A percentile compares a stretch with the other conserved stretches of the same genome.
Evolutionary conservation across 495 filamentous ascomycete species (phyloP).

Genomic region (Aspergillus asperescens): DNA sequence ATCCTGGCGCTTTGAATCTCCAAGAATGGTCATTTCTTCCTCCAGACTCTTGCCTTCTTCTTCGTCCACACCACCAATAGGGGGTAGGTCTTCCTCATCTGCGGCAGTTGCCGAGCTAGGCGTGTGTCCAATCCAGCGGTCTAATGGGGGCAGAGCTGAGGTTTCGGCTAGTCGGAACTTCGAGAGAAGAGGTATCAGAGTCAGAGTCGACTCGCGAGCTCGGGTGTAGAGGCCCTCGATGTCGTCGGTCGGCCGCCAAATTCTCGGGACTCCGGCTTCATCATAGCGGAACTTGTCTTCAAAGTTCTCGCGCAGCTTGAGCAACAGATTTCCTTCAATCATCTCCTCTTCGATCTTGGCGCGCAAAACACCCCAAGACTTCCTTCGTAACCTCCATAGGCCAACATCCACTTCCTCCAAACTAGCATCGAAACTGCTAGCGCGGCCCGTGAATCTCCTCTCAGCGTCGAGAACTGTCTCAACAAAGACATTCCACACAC

Average conservation of each 20-base stretch:
- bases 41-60: slow-evolving; percentile 89
- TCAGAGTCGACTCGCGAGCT: slow-evolving; percentile 84
- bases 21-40: slow-evolving; percentile 91
- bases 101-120: slow-evolving; percentile 71
- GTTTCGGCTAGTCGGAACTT: slow-evolving; percentile 71
- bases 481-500: slow-evolving; percentile 84
- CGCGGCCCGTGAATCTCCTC: slow-evolving; percentile 74
- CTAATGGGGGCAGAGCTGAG: slow-evolving; percentile 69
- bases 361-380: slow-evolving; percentile 86
- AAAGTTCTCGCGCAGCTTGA: slow-evolving; percentile 97
- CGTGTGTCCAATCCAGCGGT: slow-evolving; percentile 72
- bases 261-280: slow-evolving; percentile 85
- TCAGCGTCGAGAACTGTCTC: slow-evolving; percentile 84
- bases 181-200: slow-evolving; percentile 81
- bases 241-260: slow-evolving; percentile 96
- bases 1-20: slow-evolving; percentile 81
- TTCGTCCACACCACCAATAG: slow-evolving; percentile 87
- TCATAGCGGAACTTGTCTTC: slow-evolving; percentile 99
- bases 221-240: slow-evolving; percentile 92
- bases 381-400: slow-evolving; percentile 83
- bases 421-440: slow-evolving; percentile 87
- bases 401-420: slow-evolving; percentile 89
- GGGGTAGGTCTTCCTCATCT: slow-evolving; percentile 81
- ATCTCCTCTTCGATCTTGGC: slow-evolving; percentile 96
- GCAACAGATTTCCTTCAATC: slow-evolving; percentile 90